Base-by-base conservation (phyloP, 2,329 filamentous ascomycete genomes). In the Beauveria sp. region DNA sequence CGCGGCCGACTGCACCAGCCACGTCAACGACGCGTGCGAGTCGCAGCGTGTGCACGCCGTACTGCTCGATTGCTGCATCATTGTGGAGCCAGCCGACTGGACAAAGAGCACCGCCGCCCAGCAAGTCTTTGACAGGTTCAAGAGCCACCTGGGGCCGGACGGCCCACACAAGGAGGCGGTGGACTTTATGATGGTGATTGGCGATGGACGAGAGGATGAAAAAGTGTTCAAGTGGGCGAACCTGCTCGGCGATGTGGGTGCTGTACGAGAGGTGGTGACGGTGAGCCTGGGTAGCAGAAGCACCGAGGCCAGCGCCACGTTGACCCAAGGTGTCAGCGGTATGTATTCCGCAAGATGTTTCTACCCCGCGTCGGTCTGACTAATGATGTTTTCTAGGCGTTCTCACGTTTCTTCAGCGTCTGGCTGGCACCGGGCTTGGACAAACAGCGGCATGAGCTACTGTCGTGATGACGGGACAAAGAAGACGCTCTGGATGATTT, bases 161-260 rank as follows among this genome's bases (percentile, higher is more conserved):
- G 65, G 66, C 0, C 64, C 69, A 4, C 67, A 75, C 66, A 70
- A 70, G 64, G 70, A 67, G n/a, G 71, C 80, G 0, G 83, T 91
- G 0, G 91, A 97, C 70, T 97, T 97, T 73, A 75, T 97, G 61
- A 85, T 97, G 77, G 90, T 96, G 7, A 84, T 92, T 40, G 93
- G 93, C 43, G 92, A 97, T 69, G 91, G 92, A 47, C 87, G 93
- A 37, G 93, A 97, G 67, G 94, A 97, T 66, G 93, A 97, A 71
- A 89, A 91, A 67, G 89, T 96, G 22, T 97, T 96, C 77, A 87
- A 87, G 64, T 97, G 94, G 93, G 94, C 93, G 20, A 96, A 97
- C 75, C 80, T 84, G 54, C 77, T 96, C 12, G 80, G 80, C 24
- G 79, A 82, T 3, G 76, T 81, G 9, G 80, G 82, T 20, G 75